A percentile compares a stretch with the other conserved stretches of the same genome.
phyloP scores from a whole-genome alignment of 1,284 basidiomycete genomes.

The Lentinula novae-zelandiae region DNA sequence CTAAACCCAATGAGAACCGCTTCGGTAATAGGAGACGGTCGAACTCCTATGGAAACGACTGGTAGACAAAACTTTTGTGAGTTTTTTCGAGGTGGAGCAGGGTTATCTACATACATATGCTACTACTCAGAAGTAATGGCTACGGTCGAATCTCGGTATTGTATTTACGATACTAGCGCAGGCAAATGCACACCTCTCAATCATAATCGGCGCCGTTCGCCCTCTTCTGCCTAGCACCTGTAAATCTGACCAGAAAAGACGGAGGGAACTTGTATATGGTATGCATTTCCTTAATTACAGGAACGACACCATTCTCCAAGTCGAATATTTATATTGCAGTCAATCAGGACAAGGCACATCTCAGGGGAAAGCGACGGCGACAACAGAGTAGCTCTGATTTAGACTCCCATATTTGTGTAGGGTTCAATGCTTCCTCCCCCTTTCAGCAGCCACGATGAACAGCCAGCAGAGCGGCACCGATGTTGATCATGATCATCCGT shows the following conservation, averaged over 20 bases:
- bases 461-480: neutral
- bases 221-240: no score
- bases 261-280: no score
- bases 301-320: no score
- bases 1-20: neutral
- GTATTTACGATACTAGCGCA: neutral
- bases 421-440: neutral
- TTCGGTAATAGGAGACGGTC: neutral
- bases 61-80: neutral
- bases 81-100: neutral
- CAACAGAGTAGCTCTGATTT: neutral
- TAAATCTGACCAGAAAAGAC: no score
- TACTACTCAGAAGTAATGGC: neutral
- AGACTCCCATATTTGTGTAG: neutral
- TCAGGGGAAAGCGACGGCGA: neutral
- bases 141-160: neutral
- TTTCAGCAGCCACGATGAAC: neutral
- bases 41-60: slow-evolving; percentile 1
- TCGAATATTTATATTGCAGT: neutral
- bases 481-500: neutral
- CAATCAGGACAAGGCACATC: no score
- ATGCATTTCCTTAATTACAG: no score
- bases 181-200: neutral
- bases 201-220: no score
- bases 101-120: neutral